These are phyloP conservation scores for Pseudonectria buxi DNA, from an alignment of 2,329 filamentous ascomycete species.

Conservation along the genomic window DNA sequence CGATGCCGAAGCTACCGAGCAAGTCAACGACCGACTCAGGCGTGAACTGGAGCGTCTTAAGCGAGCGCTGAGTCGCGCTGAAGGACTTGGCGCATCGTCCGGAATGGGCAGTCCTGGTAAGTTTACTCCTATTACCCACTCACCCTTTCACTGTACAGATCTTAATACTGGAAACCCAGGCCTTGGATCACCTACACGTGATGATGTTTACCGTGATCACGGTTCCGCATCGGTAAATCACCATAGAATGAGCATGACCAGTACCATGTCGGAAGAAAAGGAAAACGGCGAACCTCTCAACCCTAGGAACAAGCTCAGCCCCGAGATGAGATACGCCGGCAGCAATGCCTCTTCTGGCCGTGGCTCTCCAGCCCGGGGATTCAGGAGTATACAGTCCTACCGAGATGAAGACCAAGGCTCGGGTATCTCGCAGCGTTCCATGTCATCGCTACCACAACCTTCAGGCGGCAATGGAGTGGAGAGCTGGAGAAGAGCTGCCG, in stretches of 20 bases:
- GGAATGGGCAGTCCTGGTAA: conserved; percentile 34
- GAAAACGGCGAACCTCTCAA: conserved; percentile 57
- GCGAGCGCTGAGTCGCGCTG: conserved; percentile 65
- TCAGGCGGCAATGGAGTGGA: conserved; percentile 43
- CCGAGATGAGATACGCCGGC: conserved; percentile 46
- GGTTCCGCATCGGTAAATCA: conserved; percentile 32
- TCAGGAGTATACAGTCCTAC: conserved; percentile 31
- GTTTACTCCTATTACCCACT: not conserved
- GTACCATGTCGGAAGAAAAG: conserved; percentile 67
- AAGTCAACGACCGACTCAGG: conserved; percentile 74
- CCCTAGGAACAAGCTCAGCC: conserved; percentile 46
- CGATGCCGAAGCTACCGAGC: conserved; percentile 83
- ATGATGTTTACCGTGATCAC: conserved; percentile 55
- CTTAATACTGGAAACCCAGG: conserved; percentile 19
- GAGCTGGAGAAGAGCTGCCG: conserved; percentile 94
- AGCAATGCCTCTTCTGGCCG: conserved; percentile 48
- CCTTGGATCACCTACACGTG: conserved; percentile 45
- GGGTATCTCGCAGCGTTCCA: conserved; percentile 25
- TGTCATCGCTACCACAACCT: conserved; percentile 30
- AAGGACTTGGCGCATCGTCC: conserved; percentile 39
- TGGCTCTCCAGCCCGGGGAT: conserved; percentile 53
- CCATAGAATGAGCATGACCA: conserved; percentile 56
- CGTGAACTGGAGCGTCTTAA: conserved; percentile 91
- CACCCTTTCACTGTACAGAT: not conserved
- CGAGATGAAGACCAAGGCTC: conserved; percentile 29